Conservation (phyloP, 345 rosid species). For the Brassica incana region DNA sequence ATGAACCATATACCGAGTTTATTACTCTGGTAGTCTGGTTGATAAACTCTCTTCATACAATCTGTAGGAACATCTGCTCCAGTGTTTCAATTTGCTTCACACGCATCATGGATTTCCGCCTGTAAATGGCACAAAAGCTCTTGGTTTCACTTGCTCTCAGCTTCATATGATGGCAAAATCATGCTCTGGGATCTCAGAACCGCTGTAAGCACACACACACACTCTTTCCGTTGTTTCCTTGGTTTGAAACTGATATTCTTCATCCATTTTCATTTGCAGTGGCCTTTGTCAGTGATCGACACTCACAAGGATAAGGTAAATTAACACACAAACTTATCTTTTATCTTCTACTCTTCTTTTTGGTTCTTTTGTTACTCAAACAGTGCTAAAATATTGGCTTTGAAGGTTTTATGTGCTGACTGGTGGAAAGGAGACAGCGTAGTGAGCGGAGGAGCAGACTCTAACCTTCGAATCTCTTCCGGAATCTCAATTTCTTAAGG, state of each 20-base stretch:
- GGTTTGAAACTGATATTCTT: conserved; percentile 5
- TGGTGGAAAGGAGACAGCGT: conserved; percentile 93
- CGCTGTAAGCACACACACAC: conserved; percentile 55
- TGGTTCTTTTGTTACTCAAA: background rate
- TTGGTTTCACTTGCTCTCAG: conserved; percentile 79
- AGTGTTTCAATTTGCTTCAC: conserved; percentile 76
- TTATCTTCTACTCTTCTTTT: background rate
- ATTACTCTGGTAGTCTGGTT: background rate
- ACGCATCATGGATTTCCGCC: conserved; percentile 87
- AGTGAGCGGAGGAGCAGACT: conserved; percentile 88
- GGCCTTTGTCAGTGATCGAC: conserved; percentile 82
- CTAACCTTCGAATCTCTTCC: conserved; percentile 71
- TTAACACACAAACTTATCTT: background rate
- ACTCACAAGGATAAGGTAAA: conserved; percentile 85
- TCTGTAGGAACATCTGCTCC: conserved; percentile 87
- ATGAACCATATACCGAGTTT: conserved; percentile 8
- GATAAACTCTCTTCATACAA: background rate
- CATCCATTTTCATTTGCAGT: conserved; percentile 61
- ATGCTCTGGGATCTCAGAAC: conserved; percentile 99
- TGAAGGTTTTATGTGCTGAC: conserved; percentile 74
- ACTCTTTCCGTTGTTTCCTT: background rate
- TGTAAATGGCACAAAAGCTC: conserved; percentile 91
- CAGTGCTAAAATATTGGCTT: background rate
- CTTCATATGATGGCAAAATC: conserved; percentile 95
- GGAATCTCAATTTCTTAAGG: conserved; percentile 58